Conservation (phyloP, 257 asterid species). For the Lycium ferocissimum region DNA sequence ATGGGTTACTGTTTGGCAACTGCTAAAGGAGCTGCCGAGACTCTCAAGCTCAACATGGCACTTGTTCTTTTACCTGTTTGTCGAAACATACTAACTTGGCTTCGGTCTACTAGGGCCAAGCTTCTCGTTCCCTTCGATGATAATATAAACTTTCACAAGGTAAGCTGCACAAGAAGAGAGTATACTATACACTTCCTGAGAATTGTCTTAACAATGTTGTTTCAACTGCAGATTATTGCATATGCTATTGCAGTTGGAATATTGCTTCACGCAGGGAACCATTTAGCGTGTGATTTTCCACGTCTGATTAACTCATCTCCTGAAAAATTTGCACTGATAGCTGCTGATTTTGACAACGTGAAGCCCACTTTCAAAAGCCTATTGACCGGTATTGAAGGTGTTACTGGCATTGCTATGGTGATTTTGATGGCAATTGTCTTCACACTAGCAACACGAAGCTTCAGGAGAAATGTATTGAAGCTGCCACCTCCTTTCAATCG, state of each 20-base stretch:
- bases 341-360: conserved; percentile 61
- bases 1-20: conserved; percentile 86
- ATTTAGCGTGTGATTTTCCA: conserved; percentile 80
- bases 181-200: background rate
- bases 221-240: conserved; percentile 59
- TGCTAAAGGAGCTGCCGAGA: conserved; percentile 96
- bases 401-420: conserved; percentile 76
- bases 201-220: background rate
- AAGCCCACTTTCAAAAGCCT: conserved; percentile 65
- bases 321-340: conserved; percentile 63
- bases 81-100: conserved; percentile 72
- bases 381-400: conserved; percentile 53
- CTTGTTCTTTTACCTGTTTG: conserved; percentile 87
- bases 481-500: conserved; percentile 72
- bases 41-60: conserved; percentile 93
- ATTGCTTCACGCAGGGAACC: conserved; percentile 69
- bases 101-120: conserved; percentile 76
- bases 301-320: conserved; percentile 64
- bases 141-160: conserved; percentile 88
- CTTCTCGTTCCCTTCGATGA: conserved; percentile 76
- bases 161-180: background rate
- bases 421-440: conserved; percentile 64
- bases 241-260: conserved; percentile 69
- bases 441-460: conserved; percentile 74
- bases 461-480: conserved; percentile 67